Base-by-base conservation (phyloP, 257 asterid species). In the Cruciata laevipes region DNA sequence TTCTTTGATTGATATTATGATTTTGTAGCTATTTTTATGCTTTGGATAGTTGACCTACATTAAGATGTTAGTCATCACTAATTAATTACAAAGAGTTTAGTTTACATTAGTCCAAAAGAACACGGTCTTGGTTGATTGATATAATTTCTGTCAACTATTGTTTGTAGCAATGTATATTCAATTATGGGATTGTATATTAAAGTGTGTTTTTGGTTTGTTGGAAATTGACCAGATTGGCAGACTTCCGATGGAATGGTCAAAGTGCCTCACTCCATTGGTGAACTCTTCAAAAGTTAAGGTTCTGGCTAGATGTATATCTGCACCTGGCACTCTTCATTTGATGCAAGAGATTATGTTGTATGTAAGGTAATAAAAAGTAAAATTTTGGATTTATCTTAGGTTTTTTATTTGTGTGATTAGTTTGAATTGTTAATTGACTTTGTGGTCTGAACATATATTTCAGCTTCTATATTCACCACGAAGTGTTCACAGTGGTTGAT, bases 221-320 rank as follows among this genome's bases (percentile, higher is more conserved):
- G 58, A 51, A 37, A 23, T 31, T 69, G 24, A 6, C 68, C 73
- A 91, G 96, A 83, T 91, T 78, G 97, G 96, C 4, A 87, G 93
- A 17, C 87, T 91, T 74, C 96, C 96, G 23, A 88, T 83, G 95
- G 97, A 88, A 77, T 91, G 97, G 97, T 80, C 89, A 24, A 86
- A 86, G 32, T 88, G 96, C 79, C 93, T 91, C 53, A 75, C 83
- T 75, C 97, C 97, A 16, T 95, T 91, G n/a, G 96, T 88, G 18
- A 82, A 70, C 75, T 88, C 97, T 25, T 65, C 81, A 2, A 91
- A 91, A 81, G 97, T 91, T 75, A 91, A 86, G 68, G 84, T 91
- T 80, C 79, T 73, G 63, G 96, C 88, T 65, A 87, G 96, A 61
- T 88, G 97, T 37, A 68, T 91, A 10, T 83, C 86, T 71, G 97